Evolutionary conservation across 306 rosid genomes (phyloP).

Genomic region (Arachis hypogaea): DNA sequence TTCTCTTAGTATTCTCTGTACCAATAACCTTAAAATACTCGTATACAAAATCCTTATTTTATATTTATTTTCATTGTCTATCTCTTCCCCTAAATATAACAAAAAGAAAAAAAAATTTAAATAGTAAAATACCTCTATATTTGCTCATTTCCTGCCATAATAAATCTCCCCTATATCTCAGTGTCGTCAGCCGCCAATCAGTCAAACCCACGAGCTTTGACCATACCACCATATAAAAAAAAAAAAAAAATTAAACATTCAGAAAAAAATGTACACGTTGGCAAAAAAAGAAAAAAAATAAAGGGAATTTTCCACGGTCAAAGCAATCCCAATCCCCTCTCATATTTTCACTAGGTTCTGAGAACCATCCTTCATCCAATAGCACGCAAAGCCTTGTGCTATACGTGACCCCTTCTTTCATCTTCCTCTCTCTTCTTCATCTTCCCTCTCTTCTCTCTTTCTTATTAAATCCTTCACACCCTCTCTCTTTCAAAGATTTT

Average conservation of each 20-base stretch:
- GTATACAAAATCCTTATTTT: no score
- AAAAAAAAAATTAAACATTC: not conserved
- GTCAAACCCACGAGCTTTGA: conserved; percentile 75
- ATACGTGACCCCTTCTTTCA: conserved; percentile 48
- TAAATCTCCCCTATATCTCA: not conserved
- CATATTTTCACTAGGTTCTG: conserved; percentile 40
- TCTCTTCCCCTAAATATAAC: no score
- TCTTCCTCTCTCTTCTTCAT: no score
- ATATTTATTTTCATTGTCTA: no score
- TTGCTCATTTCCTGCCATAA: no score
- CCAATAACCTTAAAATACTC: no score
- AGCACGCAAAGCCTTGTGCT: conserved; percentile 43
- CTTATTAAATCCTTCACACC: conserved; percentile 26
- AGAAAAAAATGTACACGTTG: conserved; percentile 9
- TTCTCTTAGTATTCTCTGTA: no score
- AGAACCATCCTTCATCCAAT: conserved; percentile 49
- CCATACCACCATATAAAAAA: conserved; percentile 28
- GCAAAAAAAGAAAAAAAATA: not conserved
- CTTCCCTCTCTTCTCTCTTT: not conserved
- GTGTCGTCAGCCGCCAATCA: conserved; percentile 61
- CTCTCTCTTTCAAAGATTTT: not conserved
- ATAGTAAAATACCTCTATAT: no score
- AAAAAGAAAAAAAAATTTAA: no score
- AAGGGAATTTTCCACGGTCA: conserved; percentile 56
- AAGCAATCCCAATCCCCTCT: conserved; percentile 23